These are phyloP conservation scores for Achlya hypogyna DNA, from an alignment of 352 stramenopile species.

Conservation along the genomic window DNA sequence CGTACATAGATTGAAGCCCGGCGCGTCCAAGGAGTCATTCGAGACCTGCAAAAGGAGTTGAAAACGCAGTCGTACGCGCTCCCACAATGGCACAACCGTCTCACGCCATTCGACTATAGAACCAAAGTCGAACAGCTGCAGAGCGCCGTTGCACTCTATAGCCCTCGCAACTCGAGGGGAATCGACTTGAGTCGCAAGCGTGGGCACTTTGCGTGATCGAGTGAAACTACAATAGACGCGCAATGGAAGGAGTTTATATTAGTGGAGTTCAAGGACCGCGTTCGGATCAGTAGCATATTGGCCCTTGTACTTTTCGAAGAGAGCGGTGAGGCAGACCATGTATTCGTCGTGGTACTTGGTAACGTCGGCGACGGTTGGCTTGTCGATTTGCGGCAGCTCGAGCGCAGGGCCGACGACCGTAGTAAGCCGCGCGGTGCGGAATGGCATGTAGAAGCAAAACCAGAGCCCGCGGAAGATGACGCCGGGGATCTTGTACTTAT, in stretches of 20 bases:
- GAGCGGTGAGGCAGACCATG: slow-evolving; percentile 54
- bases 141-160: slow-evolving; percentile 27
- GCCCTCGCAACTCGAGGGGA: slow-evolving; percentile 10
- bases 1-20: slow-evolving; percentile 22
- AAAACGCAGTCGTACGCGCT: slow-evolving; percentile 20
- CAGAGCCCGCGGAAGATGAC: slow-evolving; percentile 65
- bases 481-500: slow-evolving; percentile 72
- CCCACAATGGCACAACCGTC: slow-evolving; percentile 30
- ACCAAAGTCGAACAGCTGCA: slow-evolving; percentile 25
- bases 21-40: slow-evolving; percentile 23
- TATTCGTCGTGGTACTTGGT: slow-evolving; percentile 85
- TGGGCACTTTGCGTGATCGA: neutral
- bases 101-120: neutral
- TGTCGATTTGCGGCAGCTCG: slow-evolving; percentile 69
- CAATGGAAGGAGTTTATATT: slow-evolving; percentile 4
- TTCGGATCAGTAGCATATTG: slow-evolving; percentile 64
- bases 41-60: slow-evolving; percentile 24
- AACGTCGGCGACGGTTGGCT: slow-evolving; percentile 84
- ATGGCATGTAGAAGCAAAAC: slow-evolving; percentile 80
- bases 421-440: slow-evolving; percentile 57
- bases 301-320: slow-evolving; percentile 85
- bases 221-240: neutral
- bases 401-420: slow-evolving; percentile 86
- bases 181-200: slow-evolving; percentile 14
- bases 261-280: slow-evolving; percentile 44